Evolutionary conservation across 2,329 filamentous ascomycete genomes (phyloP).

Genomic region (Trichoderma citrinoviride): DNA sequence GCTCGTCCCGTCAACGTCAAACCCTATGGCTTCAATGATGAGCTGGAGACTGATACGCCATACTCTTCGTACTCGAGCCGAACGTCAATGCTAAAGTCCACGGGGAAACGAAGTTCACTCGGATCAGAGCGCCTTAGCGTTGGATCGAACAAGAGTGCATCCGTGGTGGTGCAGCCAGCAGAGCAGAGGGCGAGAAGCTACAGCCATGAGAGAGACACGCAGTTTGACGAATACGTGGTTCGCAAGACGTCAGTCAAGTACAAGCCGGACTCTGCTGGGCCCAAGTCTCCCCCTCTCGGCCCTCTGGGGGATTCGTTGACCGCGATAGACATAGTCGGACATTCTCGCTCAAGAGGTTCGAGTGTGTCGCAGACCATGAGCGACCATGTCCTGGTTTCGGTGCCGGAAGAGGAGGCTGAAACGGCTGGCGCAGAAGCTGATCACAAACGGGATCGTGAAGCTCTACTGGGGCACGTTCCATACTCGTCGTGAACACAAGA

Average conservation of each 20-base stretch:
- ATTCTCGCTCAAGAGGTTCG: constrained; percentile 28
- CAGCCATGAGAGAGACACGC: constrained; percentile 46
- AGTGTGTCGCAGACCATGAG: constrained; percentile 34
- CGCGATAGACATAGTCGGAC: constrained; percentile 4
- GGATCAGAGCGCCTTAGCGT: constrained; percentile 34
- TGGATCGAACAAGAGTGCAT: constrained; percentile 27
- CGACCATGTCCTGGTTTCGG: constrained; percentile 39
- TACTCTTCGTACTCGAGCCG: constrained; percentile 30
- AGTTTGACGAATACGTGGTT: constrained; percentile 47
- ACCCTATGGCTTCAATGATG: constrained; percentile 45
- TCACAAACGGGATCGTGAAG: constrained; percentile 17
- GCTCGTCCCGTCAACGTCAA: constrained; percentile 50
- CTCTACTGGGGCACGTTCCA: constrained; percentile 7
- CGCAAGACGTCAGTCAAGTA: constrained; percentile 34
- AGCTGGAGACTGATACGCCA: constrained; percentile 30
- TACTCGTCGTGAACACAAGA: neutral
- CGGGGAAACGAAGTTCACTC: constrained; percentile 31
- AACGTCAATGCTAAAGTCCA: constrained; percentile 26
- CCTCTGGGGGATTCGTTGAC: constrained; percentile 13
- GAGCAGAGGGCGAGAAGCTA: constrained; percentile 36
- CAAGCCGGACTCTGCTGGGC: constrained; percentile 32
- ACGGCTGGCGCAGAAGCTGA: neutral
- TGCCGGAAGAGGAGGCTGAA: constrained; percentile 41
- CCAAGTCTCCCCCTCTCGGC: constrained; percentile 19
- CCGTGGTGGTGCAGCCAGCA: constrained; percentile 25